phyloP scores from a whole-genome alignment of 495 filamentous ascomycete species.

The Hypoxylon cercidicola region DNA sequence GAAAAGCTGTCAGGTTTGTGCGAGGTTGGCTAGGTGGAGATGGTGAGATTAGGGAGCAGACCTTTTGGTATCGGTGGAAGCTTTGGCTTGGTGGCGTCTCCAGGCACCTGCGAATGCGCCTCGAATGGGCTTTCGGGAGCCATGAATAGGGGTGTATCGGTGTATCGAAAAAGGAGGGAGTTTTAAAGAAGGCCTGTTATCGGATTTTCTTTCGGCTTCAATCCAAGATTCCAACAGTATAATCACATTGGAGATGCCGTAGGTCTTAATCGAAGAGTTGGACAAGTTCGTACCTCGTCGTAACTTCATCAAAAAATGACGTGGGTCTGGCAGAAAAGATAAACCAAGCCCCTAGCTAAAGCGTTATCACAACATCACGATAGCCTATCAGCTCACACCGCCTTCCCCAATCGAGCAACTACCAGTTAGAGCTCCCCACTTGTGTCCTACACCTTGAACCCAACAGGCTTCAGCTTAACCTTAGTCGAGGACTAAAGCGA shows the following conservation, averaged over 20 bases:
- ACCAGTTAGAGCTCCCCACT: conserved; percentile 35
- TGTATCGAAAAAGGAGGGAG: too few relatives aligned
- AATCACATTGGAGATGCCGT: neutral
- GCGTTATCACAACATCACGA: conserved; percentile 13
- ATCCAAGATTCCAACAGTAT: neutral
- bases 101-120: conserved; percentile 8
- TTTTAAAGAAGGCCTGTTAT: too few relatives aligned
- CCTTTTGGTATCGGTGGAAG: conserved; percentile 60
- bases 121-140: conserved; percentile 13
- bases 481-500: neutral
- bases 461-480: conserved; percentile 17
- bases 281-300: too few relatives aligned
- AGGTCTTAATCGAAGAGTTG: too few relatives aligned
- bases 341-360: conserved; percentile 5
- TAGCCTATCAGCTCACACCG: conserved; percentile 20
- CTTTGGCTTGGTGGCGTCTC: conserved; percentile 48
- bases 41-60: conserved; percentile 36
- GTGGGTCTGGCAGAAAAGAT: conserved; percentile 15
- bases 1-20: conserved; percentile 63
- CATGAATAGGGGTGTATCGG: conserved; percentile 11
- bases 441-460: neutral
- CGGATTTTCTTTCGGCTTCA: too few relatives aligned
- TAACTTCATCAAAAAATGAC: conserved; percentile 20
- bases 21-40: neutral
- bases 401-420: conserved; percentile 15